Base-by-base conservation (phyloP, 306 rosid genomes). In the Sicyos baderoa region DNA sequence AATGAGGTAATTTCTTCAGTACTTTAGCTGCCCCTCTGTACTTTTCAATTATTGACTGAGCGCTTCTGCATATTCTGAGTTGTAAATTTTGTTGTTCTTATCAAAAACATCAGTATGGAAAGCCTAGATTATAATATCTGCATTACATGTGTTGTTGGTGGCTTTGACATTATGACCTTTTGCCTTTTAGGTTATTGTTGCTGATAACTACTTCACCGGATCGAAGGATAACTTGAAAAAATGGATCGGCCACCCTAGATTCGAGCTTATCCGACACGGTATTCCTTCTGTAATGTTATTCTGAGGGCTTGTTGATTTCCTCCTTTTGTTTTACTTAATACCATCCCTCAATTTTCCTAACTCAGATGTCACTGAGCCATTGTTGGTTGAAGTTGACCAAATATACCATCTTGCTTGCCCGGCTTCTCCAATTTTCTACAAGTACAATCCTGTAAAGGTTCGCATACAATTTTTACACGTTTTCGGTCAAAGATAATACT, bases 351-450 rank as follows among this genome's bases (percentile, higher is more conserved):
- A 23, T 61, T 70, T 55, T 42, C 44, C 50, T 74, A 49, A 27
- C 82, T 56, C 59, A 92, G 98, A 92, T 83, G 91, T 92, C 71
- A 92, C 96, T 3, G 98, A 92, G 78, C 74, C 93, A 48, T 78
- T 92, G 89, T 54, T 85, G 87, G 74, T 89, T 22, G 96, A 92
- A 83, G 98, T 92, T 76, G 98, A 92, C 83, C 95, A 76, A 84
- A 92, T 92, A 71, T 89, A 92, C 80, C 98, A 89, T 79, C 95
- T 92, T 71, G 98, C 98, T 17, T 92, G 98, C 82, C 98, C 98
- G 0, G 98, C 98, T 37, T 92, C 96, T 64, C 98, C 98, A 45
- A 89, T 92, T 82, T 92, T 89, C 87, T 92, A 92, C 79, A 89
- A 92, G 84, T 88, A 92, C 83, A 92, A 92, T 76, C 96, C 96